Evolutionary conservation across 257 asterid species (phyloP).

Genomic region (Echites panduratus): DNA sequence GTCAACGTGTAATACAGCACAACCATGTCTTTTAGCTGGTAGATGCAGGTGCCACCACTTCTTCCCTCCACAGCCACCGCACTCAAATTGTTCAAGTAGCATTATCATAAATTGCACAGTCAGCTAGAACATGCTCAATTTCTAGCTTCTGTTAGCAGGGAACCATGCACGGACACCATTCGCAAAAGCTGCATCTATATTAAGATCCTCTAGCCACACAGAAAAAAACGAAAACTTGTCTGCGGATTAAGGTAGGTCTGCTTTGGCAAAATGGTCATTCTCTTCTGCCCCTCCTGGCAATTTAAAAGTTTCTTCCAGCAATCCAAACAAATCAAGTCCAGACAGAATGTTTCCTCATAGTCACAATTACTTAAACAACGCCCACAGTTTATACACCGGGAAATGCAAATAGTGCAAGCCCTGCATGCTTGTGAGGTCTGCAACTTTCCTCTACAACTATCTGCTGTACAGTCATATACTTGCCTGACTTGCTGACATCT

Average conservation of each 20-base stretch:
- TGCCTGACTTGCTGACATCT: slow-evolving; percentile 49
- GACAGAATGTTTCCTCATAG: slow-evolving; percentile 53
- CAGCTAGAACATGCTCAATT: not conserved
- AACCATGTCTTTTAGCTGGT: not conserved
- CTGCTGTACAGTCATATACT: slow-evolving; percentile 73
- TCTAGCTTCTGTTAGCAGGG: not conserved
- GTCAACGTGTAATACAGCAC: not conserved
- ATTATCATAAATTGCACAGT: not conserved
- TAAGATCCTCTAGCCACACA: slow-evolving; percentile 24
- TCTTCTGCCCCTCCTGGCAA: slow-evolving; percentile 24
- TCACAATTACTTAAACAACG: slow-evolving; percentile 52
- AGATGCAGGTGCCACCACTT: not conserved
- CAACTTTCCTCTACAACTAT: slow-evolving; percentile 41
- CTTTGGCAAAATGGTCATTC: slow-evolving; percentile 17
- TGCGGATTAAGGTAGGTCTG: slow-evolving; percentile 21
- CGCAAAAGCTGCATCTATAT: slow-evolving; percentile 9
- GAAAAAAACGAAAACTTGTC: slow-evolving; percentile 33
- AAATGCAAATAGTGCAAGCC: slow-evolving; percentile 59
- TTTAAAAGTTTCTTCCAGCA: slow-evolving; percentile 32
- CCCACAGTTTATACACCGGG: slow-evolving; percentile 70
- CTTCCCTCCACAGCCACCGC: not conserved
- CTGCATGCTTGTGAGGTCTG: slow-evolving; percentile 40
- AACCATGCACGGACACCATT: not conserved
- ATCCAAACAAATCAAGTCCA: slow-evolving; percentile 41
- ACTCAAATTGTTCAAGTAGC: not conserved